Evolutionary conservation across 495 filamentous ascomycete genomes (phyloP), one percentile per base, ranked within the genome.

Genomic region (Evernia prunastri): DNA sequence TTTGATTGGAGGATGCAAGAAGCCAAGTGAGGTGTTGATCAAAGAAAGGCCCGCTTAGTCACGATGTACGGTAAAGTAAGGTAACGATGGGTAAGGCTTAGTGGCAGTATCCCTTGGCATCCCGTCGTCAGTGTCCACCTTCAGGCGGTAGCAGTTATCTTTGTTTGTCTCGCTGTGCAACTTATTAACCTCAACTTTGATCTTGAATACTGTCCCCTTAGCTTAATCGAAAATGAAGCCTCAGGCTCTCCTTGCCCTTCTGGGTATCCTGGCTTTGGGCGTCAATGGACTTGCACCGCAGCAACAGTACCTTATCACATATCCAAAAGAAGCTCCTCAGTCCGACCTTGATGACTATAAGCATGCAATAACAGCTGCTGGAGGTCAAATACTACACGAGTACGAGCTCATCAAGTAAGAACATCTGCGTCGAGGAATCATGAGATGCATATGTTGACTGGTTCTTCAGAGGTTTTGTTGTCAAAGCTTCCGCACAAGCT

Each of bases 301-400:
- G 65, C 90, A 92, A 70, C 83, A 87, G 57, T 84, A 93, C 58
- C 82, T 96, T 65, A 80, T 96, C 70, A 89, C 82, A 69, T 96
- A 90, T 72, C 86, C 87, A 31, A 76, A 83, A 45, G 80, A 85
- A 58, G 93, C 90, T 10, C 88, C 92, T 20, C 78, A 87, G 60
- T 80, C 78, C 31, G 77, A 94, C 25, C 68, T 96, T 29, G 75
- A 82, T 18, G 71, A 88, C 58, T 90, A 88, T 43, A 95, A 86
- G 78, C 76, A 86, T 39, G 85, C 84, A 0, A 84, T 96, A 67
- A 74, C 75, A 33, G 78, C 84, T 60, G 85, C 87, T 45, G 54
- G 60, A 76, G 25, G 81, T 79, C 61, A 84, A 78, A 42, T 69
- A 18, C 35, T 65, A 5, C 83, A 86, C 66, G 79, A 82, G 59